Base-by-base conservation (phyloP, 371 early-diverging fungal genomes). In the Mucor velutinosus region DNA sequence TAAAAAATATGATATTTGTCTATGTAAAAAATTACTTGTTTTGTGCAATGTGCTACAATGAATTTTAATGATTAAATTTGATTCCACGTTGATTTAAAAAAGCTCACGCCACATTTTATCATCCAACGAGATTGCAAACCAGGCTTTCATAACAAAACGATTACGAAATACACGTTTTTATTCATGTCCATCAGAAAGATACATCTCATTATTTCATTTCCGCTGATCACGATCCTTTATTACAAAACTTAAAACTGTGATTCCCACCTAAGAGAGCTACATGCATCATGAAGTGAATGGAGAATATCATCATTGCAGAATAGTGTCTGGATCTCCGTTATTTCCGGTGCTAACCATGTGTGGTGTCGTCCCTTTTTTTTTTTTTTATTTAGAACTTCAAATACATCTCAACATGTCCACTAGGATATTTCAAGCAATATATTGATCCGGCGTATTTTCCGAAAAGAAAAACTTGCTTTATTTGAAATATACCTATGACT, bases 41-140 rank as follows among this genome's bases (percentile, higher is more conserved):
- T 37, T 56, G 56, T 56, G 32, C n/a, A 15, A 51, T 51, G 51
- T 51, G 51, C 25, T 51, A 51, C 51, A 51, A 51, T 56, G 56
- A 56, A 27, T 56, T 56, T 27, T 27, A 30, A 30, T 56, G 56
- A 30, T 30, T 56, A 56, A 56, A 14, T 45, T 47, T 64, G 51
- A 65, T 53, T 66, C 66, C 60, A 66, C 59, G 59, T 66, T 27
- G 58, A 56, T 25, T n/a, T 35, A 51, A 68, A 65, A 65, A 69
- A 73, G 69, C 73, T 73, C 73, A 73, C 73, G 69, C 73, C 73
- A 73, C 73, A 64, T 66, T 73, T 73, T 66, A 27, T 64, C 39
- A 57, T 35, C 73, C 73, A 73, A 73, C 66, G 51, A 49, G 64
- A 51, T 51, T 5, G 51, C 51, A 51, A 51, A 51, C 51, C 51